Percentiles rank a stretch among this genome's conserved stretches.
phyloP scores from a whole-genome alignment of 1,284 basidiomycete species.

The Marasmius oreades region DNA sequence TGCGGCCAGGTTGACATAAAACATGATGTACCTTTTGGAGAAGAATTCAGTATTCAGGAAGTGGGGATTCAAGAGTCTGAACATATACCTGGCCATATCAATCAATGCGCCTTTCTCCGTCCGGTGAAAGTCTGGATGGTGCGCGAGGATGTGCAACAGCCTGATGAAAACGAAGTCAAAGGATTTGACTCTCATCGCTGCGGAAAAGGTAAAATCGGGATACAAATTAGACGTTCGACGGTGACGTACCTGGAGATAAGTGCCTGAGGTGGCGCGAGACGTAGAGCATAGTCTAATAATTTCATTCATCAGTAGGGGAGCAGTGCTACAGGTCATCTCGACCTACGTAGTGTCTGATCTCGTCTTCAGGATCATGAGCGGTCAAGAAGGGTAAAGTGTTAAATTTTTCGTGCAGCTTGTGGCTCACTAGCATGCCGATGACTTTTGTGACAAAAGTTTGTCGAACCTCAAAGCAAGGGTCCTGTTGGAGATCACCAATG shows the following conservation, averaged over 20 bases:
- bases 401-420: slow-evolving; percentile 69
- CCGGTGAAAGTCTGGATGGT: slow-evolving; percentile 89
- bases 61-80: background rate
- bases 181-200: slow-evolving; percentile 59
- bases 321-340: background rate
- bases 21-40: slow-evolving; percentile 73
- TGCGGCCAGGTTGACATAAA: slow-evolving; percentile 80
- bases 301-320: slow-evolving; percentile 3
- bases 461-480: slow-evolving; percentile 87
- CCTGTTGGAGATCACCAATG: slow-evolving; percentile 42
- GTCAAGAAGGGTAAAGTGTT: slow-evolving; percentile 86
- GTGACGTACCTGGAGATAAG: slow-evolving; percentile 42
- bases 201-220: background rate
- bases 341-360: slow-evolving; percentile 62
- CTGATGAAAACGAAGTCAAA: slow-evolving; percentile 86
- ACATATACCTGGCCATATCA: slow-evolving; percentile 67
- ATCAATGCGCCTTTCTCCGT: slow-evolving; percentile 58
- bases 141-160: slow-evolving; percentile 83
- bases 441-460: slow-evolving; percentile 77
- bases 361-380: slow-evolving; percentile 88
- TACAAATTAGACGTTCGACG: slow-evolving; percentile 1
- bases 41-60: background rate
- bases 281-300: slow-evolving; percentile 54
- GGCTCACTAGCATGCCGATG: slow-evolving; percentile 52
- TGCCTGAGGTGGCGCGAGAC: slow-evolving; percentile 45